Base-by-base conservation (phyloP, 805 yeast genomes). In the Schizosaccharomyces cryophilus region DNA sequence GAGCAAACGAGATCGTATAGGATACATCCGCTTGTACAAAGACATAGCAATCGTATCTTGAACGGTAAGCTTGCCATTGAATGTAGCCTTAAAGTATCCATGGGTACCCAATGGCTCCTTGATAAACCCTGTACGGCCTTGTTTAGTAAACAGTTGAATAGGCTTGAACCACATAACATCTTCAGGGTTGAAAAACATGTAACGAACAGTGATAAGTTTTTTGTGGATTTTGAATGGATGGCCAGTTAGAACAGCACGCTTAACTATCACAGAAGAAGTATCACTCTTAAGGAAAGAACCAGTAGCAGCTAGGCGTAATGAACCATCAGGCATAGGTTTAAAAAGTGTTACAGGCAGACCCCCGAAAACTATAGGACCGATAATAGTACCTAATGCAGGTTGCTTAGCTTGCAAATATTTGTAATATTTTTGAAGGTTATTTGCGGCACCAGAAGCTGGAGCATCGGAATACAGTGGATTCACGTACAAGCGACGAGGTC, bases 41-140 rank as follows among this genome's bases (percentile, higher is more conserved):
- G 95, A 82, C 96, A 93, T 87, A 26, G 87, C 96, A 59, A 93
- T 81, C 15, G 86, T 82, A 72, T 93, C 99, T 73, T 89, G 96
- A 0, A 96, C 84, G 61, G 85, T 81, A 67, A 94, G 75, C 68
- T 84, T 86, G 63, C 89, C 90, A 69, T 93, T 96, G 67, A 93
- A 93, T 7, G 85, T 84, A 29, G 96, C 95, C 74, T 93, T 93
- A 80, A 84, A 89, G 75, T 90, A 87, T 64, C 99, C 99, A 70
- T 93, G 98, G 1, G 98, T 93, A 73, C 99, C 99, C 75, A 93
- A 77, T 69, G 89, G 80, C 71, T 90, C 96, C 72, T 87, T 90
- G 70, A 94, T 90, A 71, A 85, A 85, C 61, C 99, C 99, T 24
- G 88, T 78, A 71, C 96, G 82, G 60, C 98, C 99, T 67, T 83